Evolutionary conservation across 2,329 filamentous ascomycete species (phyloP), one percentile per base, ranked within the genome.

Genomic region (Whalleya microplaca): DNA sequence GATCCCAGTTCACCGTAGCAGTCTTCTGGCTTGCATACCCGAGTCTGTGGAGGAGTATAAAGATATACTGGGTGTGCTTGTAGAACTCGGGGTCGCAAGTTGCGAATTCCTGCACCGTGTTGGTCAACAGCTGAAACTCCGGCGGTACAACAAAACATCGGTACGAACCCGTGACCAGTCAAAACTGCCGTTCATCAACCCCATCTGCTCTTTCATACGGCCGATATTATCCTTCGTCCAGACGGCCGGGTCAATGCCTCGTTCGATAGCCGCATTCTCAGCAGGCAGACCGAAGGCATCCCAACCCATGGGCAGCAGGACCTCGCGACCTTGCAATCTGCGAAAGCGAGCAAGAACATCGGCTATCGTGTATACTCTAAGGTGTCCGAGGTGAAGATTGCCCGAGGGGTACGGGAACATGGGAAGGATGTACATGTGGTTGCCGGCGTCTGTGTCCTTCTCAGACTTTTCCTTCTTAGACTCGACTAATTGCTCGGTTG

Each of bases 381-480:
- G 78, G 72, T 96, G 92, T 14, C 92, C 92, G 58, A 96, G 85
- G 72, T 96, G 92, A 23, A 96, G 81, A 27, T 86, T 87, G 27
- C 92, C 92, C 0, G 92, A 96, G 1, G 92, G 92, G 71, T 96
- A 96, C 0, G 92, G 92, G 70, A 96, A 96, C 92, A 96, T 96
- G 63, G 92, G 88, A 51, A 96, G 79, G 59, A 96, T 85, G 71
- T 94, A 96, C 72, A 80, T 80, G 55, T 74, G 74, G 42, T 74
- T 65, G 37, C 72, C 61, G 52, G 57, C 45, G 29, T 61, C 65
- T 29, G 47, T 64, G 50, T 47, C 55, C 58, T 12, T 20, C 49
- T 61, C 32, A 62, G 12, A 21, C 29, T 57, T 52, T 9, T 37
- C 14, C 32, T 37, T 37, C 9, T 37, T 16, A 12, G 5, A 29